phyloP scores from a whole-genome alignment of 2,329 filamentous ascomycete species.

The Cladosporium austrohemisphaericum region DNA sequence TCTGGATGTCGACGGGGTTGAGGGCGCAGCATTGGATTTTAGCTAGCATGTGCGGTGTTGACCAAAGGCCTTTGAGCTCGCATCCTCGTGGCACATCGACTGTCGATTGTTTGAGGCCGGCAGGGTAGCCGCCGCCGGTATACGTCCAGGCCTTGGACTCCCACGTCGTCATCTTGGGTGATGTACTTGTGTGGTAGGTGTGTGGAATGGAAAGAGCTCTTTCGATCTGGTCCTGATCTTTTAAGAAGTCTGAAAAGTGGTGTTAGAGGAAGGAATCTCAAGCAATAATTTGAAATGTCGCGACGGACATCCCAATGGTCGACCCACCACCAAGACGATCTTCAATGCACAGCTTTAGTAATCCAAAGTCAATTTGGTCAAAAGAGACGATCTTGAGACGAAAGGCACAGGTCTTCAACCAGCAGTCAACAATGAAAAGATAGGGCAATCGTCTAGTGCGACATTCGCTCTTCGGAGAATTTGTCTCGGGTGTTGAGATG shows the following conservation, averaged over 20 bases:
- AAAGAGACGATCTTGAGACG: neutral
- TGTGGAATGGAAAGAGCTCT: neutral
- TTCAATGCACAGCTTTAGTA: neutral
- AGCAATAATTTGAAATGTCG: neutral
- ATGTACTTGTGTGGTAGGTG: neutral
- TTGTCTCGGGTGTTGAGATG: slow-evolving; percentile 11
- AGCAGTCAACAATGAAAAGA: no score
- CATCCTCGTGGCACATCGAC: slow-evolving; percentile 21
- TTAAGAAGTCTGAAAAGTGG: neutral
- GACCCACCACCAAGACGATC: slow-evolving; percentile 5
- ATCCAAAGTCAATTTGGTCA: neutral
- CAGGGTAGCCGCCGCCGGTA: slow-evolving; percentile 30
- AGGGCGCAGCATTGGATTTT: slow-evolving; percentile 32
- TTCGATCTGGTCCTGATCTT: neutral
- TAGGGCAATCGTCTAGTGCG: no score
- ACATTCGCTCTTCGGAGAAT: neutral
- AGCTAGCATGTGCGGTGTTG: slow-evolving; percentile 29
- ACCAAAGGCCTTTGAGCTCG: slow-evolving; percentile 19
- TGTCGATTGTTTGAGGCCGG: slow-evolving; percentile 25
- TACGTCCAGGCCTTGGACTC: slow-evolving; percentile 32
- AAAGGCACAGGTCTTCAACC: neutral
- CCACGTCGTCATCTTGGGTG: slow-evolving; percentile 9
- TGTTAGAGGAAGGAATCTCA: neutral
- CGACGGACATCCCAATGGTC: neutral
- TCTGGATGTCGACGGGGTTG: slow-evolving; percentile 37